These are phyloP conservation scores for Aspergillus panamensis DNA, from an alignment of 495 filamentous ascomycete species.

Conservation along the genomic window DNA sequence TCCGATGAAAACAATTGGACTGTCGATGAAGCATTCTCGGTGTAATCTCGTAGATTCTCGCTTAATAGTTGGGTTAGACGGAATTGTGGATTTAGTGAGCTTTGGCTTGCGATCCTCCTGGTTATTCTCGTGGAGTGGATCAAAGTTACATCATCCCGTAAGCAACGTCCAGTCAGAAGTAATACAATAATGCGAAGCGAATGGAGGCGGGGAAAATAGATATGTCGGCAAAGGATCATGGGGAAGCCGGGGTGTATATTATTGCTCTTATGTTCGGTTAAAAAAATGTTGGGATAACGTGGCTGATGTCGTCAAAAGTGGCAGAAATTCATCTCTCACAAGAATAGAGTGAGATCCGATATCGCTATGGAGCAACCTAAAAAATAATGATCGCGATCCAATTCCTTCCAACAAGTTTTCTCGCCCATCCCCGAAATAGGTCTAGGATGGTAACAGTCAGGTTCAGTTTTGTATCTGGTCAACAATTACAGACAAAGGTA, in stretches of 20 bases:
- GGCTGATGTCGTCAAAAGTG: too few species aligned
- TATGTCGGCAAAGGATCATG: not conserved
- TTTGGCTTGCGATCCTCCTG: not conserved
- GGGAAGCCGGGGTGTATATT: not conserved
- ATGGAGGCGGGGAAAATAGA: not conserved
- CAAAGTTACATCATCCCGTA: slow-evolving; percentile 7
- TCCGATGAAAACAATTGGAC: too few species aligned
- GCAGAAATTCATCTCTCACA: too few species aligned
- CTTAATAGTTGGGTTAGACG: too few species aligned
- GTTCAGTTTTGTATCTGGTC: slow-evolving; percentile 6
- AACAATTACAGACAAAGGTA: slow-evolving; percentile 1
- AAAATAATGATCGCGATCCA: not conserved
- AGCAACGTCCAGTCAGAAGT: not conserved
- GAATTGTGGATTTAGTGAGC: too few species aligned
- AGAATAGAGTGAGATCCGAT: not conserved
- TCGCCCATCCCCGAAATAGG: not conserved
- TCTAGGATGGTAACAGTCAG: not conserved
- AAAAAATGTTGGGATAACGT: too few species aligned
- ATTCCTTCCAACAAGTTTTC: not conserved
- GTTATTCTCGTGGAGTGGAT: slow-evolving; percentile 12
- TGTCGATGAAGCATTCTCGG: too few species aligned
- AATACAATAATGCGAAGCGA: not conserved
- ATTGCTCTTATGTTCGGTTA: too few species aligned
- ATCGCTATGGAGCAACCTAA: not conserved
- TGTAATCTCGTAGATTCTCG: too few species aligned